Conservation (phyloP, 441 rosid genomes). For the Geranium incanum region DNA sequence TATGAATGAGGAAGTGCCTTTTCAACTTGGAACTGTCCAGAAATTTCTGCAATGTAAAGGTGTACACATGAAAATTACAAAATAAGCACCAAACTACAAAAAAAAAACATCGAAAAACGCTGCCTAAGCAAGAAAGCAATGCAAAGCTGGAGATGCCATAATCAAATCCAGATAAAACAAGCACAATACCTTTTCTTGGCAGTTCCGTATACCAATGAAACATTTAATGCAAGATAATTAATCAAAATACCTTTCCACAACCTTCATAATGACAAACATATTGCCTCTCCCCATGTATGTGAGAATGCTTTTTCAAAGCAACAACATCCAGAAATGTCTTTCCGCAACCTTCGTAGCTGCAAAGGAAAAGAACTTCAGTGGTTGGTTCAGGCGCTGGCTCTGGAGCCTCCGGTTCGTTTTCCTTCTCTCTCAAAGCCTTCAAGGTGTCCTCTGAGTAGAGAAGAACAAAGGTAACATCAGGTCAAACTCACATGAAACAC, state of each 20-base stretch:
- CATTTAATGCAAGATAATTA: neutral
- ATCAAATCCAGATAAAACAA: neutral
- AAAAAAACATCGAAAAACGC: too few species aligned
- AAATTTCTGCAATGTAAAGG: conserved; percentile 65
- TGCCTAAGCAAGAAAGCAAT: too few species aligned
- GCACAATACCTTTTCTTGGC: neutral
- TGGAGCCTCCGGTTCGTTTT: conserved; percentile 54
- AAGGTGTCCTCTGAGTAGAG: conserved; percentile 47
- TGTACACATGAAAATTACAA: conserved; percentile 1
- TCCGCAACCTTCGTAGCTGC: conserved; percentile 94
- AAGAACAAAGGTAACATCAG: neutral
- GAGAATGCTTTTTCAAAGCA: conserved; percentile 90
- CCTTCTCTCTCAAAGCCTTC: conserved; percentile 59
- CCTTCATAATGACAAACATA: conserved; percentile 70
- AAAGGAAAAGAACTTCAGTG: conserved; percentile 85
- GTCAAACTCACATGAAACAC: too few species aligned
- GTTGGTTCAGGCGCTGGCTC: conserved; percentile 94
- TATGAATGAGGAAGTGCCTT: conserved; percentile 86
- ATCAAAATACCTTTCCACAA: conserved; percentile 70
- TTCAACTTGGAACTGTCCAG: conserved; percentile 95
- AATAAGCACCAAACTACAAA: neutral
- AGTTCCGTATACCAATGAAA: neutral
- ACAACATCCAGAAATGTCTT: conserved; percentile 83
- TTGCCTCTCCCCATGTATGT: conserved; percentile 90
- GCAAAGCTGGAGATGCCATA: too few species aligned